Percentiles rank a stretch among this genome's conserved stretches.
phyloP scores from a whole-genome alignment of 768 basidiomycete species.

The Coprinopsis sp. region DNA sequence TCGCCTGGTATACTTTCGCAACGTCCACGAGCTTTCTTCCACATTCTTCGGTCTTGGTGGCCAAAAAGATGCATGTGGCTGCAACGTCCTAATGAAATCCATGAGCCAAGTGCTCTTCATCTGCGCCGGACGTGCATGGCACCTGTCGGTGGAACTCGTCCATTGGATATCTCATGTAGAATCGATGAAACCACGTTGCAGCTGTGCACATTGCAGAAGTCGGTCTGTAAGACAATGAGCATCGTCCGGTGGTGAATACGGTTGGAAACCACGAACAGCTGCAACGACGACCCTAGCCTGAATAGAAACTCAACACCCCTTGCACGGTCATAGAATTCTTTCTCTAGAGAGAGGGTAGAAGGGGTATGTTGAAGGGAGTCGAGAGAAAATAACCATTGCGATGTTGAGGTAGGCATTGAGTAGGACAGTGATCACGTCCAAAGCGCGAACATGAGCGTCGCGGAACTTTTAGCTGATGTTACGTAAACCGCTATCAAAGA shows the following conservation, averaged over 20 bases:
- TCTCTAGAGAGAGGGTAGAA: conserved; percentile 52
- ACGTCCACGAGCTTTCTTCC: conserved; percentile 84
- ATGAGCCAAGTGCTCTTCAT: conserved; percentile 9
- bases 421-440: no score
- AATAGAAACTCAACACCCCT: conserved; percentile 84
- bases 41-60: conserved; percentile 90
- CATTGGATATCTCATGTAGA: conserved; percentile 85
- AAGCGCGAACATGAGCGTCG: no score
- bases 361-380: conserved; percentile 57
- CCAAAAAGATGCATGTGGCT: conserved; percentile 81
- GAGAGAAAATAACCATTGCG: conserved; percentile 73
- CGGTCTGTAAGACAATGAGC: conserved; percentile 42
- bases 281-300: conserved; percentile 72
- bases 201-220: conserved; percentile 82
- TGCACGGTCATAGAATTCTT: conserved; percentile 74
- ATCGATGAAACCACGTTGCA: conserved; percentile 87
- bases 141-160: conserved; percentile 80
- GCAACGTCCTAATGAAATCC: conserved; percentile 62
- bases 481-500: no score
- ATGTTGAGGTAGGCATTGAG: conserved; percentile 11
- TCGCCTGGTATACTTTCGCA: conserved; percentile 68
- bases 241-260: conserved; percentile 12
- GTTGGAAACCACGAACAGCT: conserved; percentile 49
- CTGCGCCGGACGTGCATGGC: conserved; percentile 18
- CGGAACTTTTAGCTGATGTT: no score